phyloP scores from a whole-genome alignment of 2,329 filamentous ascomycete species.

The Daldinia eschscholtzii region DNA sequence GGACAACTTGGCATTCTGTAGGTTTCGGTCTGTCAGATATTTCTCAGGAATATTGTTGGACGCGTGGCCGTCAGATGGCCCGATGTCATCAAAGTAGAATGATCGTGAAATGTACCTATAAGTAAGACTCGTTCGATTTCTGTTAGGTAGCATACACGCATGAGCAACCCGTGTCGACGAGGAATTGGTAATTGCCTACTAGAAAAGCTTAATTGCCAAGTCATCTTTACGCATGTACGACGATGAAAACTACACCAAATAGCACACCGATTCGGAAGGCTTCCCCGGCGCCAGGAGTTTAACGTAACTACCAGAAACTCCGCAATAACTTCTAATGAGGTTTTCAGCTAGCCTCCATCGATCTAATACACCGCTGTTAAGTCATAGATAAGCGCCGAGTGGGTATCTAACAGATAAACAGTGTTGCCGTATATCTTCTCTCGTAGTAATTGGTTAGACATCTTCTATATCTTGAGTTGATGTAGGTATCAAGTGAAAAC shows the following conservation, averaged over 20 bases:
- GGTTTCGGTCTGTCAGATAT: not conserved
- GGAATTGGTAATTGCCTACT: not conserved
- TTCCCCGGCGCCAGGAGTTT: conserved; percentile 7
- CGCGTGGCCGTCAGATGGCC: conserved; percentile 1
- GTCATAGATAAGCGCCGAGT: not conserved
- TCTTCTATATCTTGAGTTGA: not conserved
- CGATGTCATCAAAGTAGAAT: not conserved
- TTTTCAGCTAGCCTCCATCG: not conserved
- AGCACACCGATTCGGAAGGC: not conserved
- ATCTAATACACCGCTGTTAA: not conserved
- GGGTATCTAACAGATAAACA: not conserved
- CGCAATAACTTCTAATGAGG: not conserved
- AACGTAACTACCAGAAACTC: conserved; percentile 1
- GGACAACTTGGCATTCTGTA: not conserved
- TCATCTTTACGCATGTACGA: not conserved
- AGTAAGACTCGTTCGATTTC: not conserved
- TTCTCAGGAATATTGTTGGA: not conserved
- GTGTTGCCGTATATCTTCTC: not conserved
- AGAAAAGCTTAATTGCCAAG: not conserved
- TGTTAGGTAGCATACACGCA: not conserved
- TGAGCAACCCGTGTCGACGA: conserved; percentile 2
- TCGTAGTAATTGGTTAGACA: not conserved
- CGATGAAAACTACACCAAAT: not conserved
- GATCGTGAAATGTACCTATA: not conserved
- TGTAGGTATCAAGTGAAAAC: not conserved